Evolutionary conservation across 2,329 filamentous ascomycete species (phyloP).

Genomic region (Penicillium aurantiogriseum): DNA sequence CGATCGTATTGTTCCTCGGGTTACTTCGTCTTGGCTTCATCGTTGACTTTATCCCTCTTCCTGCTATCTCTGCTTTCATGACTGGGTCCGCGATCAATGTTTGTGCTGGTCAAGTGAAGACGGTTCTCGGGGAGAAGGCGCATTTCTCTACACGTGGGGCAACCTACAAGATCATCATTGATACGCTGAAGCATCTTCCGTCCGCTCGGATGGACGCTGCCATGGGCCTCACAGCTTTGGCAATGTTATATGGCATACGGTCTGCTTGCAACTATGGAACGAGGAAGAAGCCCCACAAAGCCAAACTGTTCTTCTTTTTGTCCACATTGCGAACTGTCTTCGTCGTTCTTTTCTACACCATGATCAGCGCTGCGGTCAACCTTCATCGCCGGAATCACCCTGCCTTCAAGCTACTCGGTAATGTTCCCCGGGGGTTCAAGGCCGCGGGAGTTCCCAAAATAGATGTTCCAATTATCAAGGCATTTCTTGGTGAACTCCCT

Average conservation of each 20-base stretch:
- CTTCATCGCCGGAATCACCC: conserved; percentile 60
- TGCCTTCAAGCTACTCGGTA: conserved; percentile 69
- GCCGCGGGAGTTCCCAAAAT: conserved; percentile 70
- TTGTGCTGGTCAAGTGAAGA: conserved; percentile 5
- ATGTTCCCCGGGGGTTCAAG: conserved; percentile 78
- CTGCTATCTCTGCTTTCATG: conserved; percentile 11
- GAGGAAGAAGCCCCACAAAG: conserved; percentile 63
- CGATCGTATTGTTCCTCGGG: conserved; percentile 72
- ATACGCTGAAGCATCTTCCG: conserved; percentile 69
- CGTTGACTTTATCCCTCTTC: conserved; percentile 11
- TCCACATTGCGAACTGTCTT: conserved; percentile 83
- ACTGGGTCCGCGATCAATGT: conserved; percentile 11
- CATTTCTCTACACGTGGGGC: conserved; percentile 67
- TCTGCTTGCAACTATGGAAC: conserved; percentile 61
- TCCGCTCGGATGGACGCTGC: conserved; percentile 69
- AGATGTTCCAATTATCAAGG: conserved; percentile 61
- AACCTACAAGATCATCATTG: conserved; percentile 77
- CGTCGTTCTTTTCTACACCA: conserved; percentile 81
- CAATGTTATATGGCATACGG: conserved; percentile 71
- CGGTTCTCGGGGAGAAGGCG: conserved; percentile 52
- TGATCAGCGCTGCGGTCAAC: conserved; percentile 83
- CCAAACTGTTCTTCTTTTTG: conserved; percentile 80
- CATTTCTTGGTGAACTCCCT: conserved; percentile 70
- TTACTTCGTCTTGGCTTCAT: conserved; percentile 65
- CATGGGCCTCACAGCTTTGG: conserved; percentile 74